Evolutionary conservation across 331 rosid species (phyloP).

Genomic region (Rosa hybrid): DNA sequence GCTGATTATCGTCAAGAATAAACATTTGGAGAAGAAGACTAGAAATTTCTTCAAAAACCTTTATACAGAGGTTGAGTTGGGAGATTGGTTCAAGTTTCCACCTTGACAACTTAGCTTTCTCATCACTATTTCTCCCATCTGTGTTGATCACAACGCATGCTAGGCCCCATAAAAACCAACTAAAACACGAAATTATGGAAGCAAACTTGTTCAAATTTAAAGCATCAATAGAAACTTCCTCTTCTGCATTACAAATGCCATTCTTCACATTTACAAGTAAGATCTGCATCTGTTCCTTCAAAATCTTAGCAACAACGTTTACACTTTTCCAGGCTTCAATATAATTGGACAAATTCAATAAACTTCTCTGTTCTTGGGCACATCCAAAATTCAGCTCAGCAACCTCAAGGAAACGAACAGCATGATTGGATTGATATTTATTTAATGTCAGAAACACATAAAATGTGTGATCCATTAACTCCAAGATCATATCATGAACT

Average conservation of each 20-base stretch:
- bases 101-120: constrained; percentile 37
- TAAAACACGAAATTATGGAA: constrained; percentile 57
- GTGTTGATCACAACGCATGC: constrained; percentile 45
- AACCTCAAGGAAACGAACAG: constrained; percentile 33
- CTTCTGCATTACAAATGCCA: constrained; percentile 31
- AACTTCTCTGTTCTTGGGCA: constrained; percentile 39
- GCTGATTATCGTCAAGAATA: constrained; percentile 38
- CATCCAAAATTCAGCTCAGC: constrained; percentile 34
- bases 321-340: constrained; percentile 52
- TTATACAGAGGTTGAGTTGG: constrained; percentile 51
- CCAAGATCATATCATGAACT: constrained; percentile 49
- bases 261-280: constrained; percentile 43
- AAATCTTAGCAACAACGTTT: constrained; percentile 42
- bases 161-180: constrained; percentile 77
- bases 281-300: constrained; percentile 59
- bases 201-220: constrained; percentile 54
- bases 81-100: constrained; percentile 41
- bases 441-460: constrained; percentile 55
- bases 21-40: constrained; percentile 45
- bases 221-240: constrained; percentile 32
- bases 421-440: constrained; percentile 52
- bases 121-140: constrained; percentile 34
- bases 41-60: constrained; percentile 42
- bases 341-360: constrained; percentile 39
- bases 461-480: constrained; percentile 81